These are phyloP conservation scores for Cetraspora pellucida DNA, from an alignment of 192 early-diverging fungal genomes.

Conservation along the genomic window DNA sequence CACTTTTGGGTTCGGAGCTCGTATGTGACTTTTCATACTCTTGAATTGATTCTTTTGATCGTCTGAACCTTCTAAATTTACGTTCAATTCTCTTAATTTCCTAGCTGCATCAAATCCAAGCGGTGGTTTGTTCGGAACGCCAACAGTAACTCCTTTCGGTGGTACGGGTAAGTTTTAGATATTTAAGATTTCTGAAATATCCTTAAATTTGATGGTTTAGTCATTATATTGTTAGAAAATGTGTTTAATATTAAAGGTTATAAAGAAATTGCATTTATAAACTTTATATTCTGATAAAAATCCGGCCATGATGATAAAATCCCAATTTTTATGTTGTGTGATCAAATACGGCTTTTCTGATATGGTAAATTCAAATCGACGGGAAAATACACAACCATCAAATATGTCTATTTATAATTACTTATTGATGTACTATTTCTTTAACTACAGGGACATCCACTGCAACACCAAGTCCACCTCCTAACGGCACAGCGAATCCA, in stretches of 20 bases:
- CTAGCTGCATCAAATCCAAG: neutral
- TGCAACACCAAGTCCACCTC: slow-evolving; percentile 15
- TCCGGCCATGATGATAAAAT: no score
- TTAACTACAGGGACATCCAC: neutral
- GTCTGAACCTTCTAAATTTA: neutral
- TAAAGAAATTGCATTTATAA: no score
- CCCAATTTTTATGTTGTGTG: no score
- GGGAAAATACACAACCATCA: neutral
- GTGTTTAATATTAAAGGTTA: neutral
- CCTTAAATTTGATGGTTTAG: neutral
- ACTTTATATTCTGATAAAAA: no score
- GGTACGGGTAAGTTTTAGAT: neutral
- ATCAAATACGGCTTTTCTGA: no score
- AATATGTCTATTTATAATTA: neutral
- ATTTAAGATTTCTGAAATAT: neutral
- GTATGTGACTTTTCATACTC: neutral
- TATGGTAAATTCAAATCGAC: neutral
- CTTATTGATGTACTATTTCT: neutral
- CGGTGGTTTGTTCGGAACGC: neutral
- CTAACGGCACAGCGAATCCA: slow-evolving; percentile 58
- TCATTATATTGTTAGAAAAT: neutral
- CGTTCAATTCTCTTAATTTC: neutral
- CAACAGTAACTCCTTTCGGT: neutral
- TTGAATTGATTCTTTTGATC: neutral
- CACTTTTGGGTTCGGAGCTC: neutral